Conservation (phyloP, 805 yeast genomes). For the Saturnispora silvae region DNA sequence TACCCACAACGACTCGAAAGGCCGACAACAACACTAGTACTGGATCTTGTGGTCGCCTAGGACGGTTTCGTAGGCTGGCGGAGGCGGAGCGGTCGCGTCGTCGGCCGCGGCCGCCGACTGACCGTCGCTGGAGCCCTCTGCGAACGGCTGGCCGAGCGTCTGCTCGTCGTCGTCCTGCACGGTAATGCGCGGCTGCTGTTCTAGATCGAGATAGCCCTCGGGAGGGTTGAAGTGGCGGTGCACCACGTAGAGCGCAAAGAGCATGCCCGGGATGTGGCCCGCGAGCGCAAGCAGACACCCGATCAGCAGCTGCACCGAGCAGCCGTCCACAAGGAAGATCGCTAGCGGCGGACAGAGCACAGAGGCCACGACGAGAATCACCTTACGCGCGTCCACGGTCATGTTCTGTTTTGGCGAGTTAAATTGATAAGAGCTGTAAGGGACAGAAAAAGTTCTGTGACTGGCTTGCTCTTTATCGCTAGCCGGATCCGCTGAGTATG, state of each 20-base stretch:
- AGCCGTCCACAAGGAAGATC: slow-evolving; percentile 55
- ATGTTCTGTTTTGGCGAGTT: too few species aligned
- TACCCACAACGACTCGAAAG: too few species aligned
- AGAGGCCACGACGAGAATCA: slow-evolving; percentile 43
- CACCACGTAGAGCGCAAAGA: slow-evolving; percentile 38
- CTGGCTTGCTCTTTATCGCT: too few species aligned
- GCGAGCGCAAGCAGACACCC: slow-evolving; percentile 33
- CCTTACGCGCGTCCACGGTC: not conserved
- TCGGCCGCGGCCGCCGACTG: too few species aligned
- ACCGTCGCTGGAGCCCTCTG: too few species aligned
- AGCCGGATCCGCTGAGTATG: too few species aligned
- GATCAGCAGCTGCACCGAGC: slow-evolving; percentile 40
- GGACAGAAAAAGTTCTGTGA: not conserved
- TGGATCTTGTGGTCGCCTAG: slow-evolving; percentile 20
- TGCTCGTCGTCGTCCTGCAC: too few species aligned
- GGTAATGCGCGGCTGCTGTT: too few species aligned
- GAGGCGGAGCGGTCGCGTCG: slow-evolving; percentile 4
- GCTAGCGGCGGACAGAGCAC: slow-evolving; percentile 68
- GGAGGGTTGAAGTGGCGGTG: slow-evolving; percentile 2
- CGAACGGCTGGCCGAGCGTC: too few species aligned
- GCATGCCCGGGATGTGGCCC: slow-evolving; percentile 41
- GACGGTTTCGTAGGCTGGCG: slow-evolving; percentile 17
- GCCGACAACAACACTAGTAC: too few species aligned
- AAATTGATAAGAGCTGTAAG: too few species aligned
- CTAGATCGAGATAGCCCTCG: too few species aligned